Evolutionary conservation across 2,329 filamentous ascomycete genomes (phyloP).

Genomic region (Paraconiothyrium sp.): DNA sequence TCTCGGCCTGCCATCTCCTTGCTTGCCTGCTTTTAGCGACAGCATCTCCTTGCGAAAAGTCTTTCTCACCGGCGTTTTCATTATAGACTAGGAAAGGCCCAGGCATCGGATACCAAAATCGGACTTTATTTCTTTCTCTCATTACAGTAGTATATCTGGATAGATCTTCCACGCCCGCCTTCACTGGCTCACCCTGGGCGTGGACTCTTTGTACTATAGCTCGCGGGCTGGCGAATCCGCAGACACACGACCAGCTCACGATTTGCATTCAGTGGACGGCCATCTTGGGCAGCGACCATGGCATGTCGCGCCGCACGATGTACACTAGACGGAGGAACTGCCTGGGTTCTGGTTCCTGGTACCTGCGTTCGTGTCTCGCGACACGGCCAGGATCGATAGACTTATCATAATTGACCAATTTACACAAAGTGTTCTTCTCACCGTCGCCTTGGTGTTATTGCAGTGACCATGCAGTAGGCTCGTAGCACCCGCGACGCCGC

Average conservation of each 20-base stretch:
- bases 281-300: constrained; percentile 38
- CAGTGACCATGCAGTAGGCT: constrained; percentile 18
- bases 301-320: constrained; percentile 33
- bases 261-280: constrained; percentile 46
- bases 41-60: constrained; percentile 48
- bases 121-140: constrained; percentile 33
- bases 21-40: constrained; percentile 40
- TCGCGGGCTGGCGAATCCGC: constrained; percentile 39
- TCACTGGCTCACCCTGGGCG: constrained; percentile 40
- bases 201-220: constrained; percentile 46
- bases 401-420: constrained; percentile 45
- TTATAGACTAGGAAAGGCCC: constrained; percentile 50
- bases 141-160: constrained; percentile 38
- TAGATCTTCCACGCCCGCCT: constrained; percentile 48
- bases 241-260: constrained; percentile 42
- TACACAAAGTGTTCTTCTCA: constrained; percentile 34
- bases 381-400: constrained; percentile 46
- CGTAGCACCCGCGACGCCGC: constrained; percentile 41
- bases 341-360: constrained; percentile 45
- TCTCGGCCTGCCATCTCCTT: constrained; percentile 36
- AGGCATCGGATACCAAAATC: constrained; percentile 54
- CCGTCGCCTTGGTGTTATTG: constrained; percentile 18
- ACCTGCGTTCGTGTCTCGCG: constrained; percentile 40
- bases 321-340: constrained; percentile 33
- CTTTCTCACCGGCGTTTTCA: constrained; percentile 46